Evolutionary conservation across 306 rosid genomes (phyloP), one percentile per base, ranked within the genome.

Genomic region (Sesbania bispinosa): DNA sequence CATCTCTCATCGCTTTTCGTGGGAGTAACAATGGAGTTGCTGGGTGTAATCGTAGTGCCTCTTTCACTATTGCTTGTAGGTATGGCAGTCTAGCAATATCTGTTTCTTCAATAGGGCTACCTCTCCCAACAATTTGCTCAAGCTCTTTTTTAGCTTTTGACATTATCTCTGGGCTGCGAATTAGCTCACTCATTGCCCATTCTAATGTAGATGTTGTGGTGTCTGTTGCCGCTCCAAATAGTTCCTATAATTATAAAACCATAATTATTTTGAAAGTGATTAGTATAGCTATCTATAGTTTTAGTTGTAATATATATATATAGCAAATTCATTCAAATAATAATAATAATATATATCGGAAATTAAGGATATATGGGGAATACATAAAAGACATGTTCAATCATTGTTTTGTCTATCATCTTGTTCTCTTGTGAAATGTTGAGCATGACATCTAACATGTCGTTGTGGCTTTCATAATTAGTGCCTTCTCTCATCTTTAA

Each of bases 101-200:
- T 10, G 60, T 59, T 10, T 76, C 75, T 42, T 55, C 80, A 46
- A 76, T 5, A 4, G 62, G 59, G 7, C 14, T 16, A 15, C 45
- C 43, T 10, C 6, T 57, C 6, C 69, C 43, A 46, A 48, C 26
- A 0, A 0, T 67, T 76, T 76, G 6, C 2, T 16, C 32, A 2
- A 67, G 54, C 33, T 76, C 80, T 51, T 33, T 4, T 24, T 67
- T 76, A 1, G 46, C 62, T 51, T 76, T 67, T 36, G 6, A 4
- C 69, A 67, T 76, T 0, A 13, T 10, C 2, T 75, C 30, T 30
- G 68, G 60, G 59, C 43, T 54, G 20, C 62, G 16, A 1, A 67
- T 3, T 47, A 76, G 26, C 19, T 76, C 80, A 1, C 53, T 57
- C 80, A 76, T 76, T 11, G 75, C 69, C 80, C 80, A 67, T 47